Evolutionary conservation across 2,329 filamentous ascomycete species (phyloP).

Genomic region (Stylonectria norvegica): DNA sequence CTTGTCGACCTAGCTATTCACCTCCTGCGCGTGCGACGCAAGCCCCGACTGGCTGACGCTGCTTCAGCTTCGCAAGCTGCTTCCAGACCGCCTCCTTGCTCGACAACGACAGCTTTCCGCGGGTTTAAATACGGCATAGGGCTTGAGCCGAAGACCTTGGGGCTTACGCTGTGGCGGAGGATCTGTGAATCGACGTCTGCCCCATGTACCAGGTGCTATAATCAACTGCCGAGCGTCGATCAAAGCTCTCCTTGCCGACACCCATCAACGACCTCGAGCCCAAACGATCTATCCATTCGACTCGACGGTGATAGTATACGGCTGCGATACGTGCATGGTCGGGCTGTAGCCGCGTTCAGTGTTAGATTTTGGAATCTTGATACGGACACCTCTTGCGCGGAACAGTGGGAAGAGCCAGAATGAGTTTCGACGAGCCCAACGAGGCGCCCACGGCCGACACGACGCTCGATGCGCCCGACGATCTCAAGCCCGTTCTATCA

Average conservation of each 20-base stretch:
- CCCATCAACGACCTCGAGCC: too few relatives aligned
- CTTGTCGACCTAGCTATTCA: too few relatives aligned
- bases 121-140: neutral
- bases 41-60: neutral
- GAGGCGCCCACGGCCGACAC: too few relatives aligned
- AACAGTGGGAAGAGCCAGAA: constrained; percentile 11
- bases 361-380: constrained; percentile 10
- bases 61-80: neutral
- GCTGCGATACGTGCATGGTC: constrained; percentile 22
- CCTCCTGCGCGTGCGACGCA: neutral
- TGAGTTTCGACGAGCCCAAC: constrained; percentile 30
- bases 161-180: neutral
- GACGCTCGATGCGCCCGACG: constrained; percentile 23
- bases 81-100: neutral
- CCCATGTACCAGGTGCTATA: too few relatives aligned
- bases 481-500: constrained; percentile 30
- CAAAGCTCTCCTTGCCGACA: too few relatives aligned
- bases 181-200: too few relatives aligned
- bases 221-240: too few relatives aligned
- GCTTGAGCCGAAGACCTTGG: neutral
- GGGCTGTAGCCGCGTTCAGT: constrained; percentile 13
- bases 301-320: too few relatives aligned
- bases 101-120: neutral
- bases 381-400: constrained; percentile 8
- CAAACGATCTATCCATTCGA: too few relatives aligned